phyloP scores from a whole-genome alignment of 2,329 filamentous ascomycete species.

The Chaetomium sp. region DNA sequence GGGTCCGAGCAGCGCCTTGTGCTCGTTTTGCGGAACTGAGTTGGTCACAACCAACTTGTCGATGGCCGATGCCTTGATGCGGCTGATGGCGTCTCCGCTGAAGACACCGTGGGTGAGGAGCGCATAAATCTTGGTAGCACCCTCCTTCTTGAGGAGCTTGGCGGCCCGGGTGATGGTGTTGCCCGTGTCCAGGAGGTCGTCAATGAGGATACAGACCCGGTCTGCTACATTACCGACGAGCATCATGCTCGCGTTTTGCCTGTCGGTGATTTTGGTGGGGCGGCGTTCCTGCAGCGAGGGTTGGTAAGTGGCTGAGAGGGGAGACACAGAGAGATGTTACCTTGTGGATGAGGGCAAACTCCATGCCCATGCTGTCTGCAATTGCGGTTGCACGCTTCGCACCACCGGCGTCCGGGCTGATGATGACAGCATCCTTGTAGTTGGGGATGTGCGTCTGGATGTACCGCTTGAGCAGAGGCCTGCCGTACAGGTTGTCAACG shows the following conservation, averaged over 20 bases:
- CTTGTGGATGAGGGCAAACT: slow-evolving; percentile 98
- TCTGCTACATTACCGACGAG: slow-evolving; percentile 74
- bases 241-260: slow-evolving; percentile 82
- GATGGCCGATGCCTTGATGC: slow-evolving; percentile 89
- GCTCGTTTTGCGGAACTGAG: slow-evolving; percentile 85
- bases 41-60: slow-evolving; percentile 97
- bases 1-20: slow-evolving; percentile 70
- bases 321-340: slow-evolving; percentile 51
- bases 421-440: slow-evolving; percentile 84
- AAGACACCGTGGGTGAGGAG: slow-evolving; percentile 93
- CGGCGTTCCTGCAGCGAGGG: slow-evolving; percentile 46
- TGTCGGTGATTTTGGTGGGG: slow-evolving; percentile 72
- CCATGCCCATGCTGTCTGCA: slow-evolving; percentile 88
- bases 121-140: slow-evolving; percentile 87
- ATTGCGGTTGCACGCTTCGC: slow-evolving; percentile 96
- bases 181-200: slow-evolving; percentile 92
- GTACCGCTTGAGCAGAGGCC: slow-evolving; percentile 70
- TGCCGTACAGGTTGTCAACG: slow-evolving; percentile 94
- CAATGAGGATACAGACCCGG: slow-evolving; percentile 81
- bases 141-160: slow-evolving; percentile 94
- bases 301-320: slow-evolving; percentile 41
- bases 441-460: slow-evolving; percentile 81
- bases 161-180: slow-evolving; percentile 97
- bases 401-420: slow-evolving; percentile 93
- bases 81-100: slow-evolving; percentile 89